Evolutionary conservation across 2,329 filamentous ascomycete genomes (phyloP).

Genomic region (Fusarium caatingaense): DNA sequence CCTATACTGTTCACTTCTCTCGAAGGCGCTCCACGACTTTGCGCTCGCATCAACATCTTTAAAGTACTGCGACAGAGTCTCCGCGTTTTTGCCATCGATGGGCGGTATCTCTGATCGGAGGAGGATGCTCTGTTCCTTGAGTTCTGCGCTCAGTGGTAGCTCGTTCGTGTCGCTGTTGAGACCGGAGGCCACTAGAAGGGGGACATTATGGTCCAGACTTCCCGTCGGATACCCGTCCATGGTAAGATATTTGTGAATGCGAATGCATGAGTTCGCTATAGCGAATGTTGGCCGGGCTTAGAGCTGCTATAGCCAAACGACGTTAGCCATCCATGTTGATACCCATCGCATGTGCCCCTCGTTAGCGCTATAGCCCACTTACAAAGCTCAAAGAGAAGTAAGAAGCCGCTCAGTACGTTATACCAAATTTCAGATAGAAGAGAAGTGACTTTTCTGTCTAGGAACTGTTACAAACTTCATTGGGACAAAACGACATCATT

Average conservation of each 20-base stretch:
- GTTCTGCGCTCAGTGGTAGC: conserved; percentile 59
- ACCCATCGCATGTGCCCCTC: conserved; percentile 44
- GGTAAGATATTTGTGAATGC: conserved; percentile 36
- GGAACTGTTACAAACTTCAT: background rate
- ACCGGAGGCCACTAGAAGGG: conserved; percentile 84
- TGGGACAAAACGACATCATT: conserved; percentile 2
- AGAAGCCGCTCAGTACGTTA: too few relatives aligned
- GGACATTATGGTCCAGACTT: conserved; percentile 88
- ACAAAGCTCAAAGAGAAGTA: conserved; percentile 31
- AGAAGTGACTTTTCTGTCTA: background rate
- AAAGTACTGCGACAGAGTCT: conserved; percentile 74
- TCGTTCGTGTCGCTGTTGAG: conserved; percentile 62
- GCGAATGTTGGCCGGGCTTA: conserved; percentile 34
- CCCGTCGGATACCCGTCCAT: conserved; percentile 86
- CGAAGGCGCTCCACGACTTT: conserved; percentile 74
- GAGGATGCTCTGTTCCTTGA: conserved; percentile 68
- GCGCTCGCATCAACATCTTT: conserved; percentile 71
- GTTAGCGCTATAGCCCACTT: conserved; percentile 42
- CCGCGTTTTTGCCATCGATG: conserved; percentile 73
- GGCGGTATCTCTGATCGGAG: conserved; percentile 78
- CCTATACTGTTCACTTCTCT: conserved; percentile 62
- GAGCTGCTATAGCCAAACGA: conserved; percentile 37
- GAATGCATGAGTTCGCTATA: conserved; percentile 40
- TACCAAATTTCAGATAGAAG: background rate
- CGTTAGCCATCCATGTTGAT: conserved; percentile 39